A percentile compares a stretch with the other conserved stretches of the same genome.
Conservation (phyloP, 2,329 filamentous ascomycete genomes). For the Pleomassaria siparia region DNA sequence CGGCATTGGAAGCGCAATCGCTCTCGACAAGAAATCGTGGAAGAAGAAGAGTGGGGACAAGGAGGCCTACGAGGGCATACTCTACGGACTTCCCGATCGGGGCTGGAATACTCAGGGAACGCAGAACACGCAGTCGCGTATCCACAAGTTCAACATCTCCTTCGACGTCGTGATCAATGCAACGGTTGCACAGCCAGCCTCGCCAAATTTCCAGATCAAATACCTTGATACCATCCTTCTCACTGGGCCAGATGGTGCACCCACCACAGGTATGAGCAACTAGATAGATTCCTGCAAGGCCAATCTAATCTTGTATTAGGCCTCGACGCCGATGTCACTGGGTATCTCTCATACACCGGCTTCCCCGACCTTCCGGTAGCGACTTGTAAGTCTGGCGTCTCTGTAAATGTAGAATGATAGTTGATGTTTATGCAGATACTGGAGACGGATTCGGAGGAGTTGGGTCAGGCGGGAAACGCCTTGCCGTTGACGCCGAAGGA, state of each 20-base stretch:
- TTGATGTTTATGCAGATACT: slow-evolving; percentile 39
- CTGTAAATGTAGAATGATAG: not conserved
- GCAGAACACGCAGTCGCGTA: slow-evolving; percentile 65
- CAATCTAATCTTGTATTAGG: slow-evolving; percentile 38
- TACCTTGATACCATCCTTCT: slow-evolving; percentile 69
- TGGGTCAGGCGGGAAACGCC: slow-evolving; percentile 60
- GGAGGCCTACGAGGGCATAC: slow-evolving; percentile 58
- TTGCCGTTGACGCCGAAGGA: slow-evolving; percentile 68
- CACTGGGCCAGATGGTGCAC: slow-evolving; percentile 62
- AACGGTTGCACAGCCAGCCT: slow-evolving; percentile 55
- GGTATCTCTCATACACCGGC: slow-evolving; percentile 56
- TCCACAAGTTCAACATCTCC: slow-evolving; percentile 67
- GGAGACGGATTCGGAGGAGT: slow-evolving; percentile 68
- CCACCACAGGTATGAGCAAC: slow-evolving; percentile 50
- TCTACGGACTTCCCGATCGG: slow-evolving; percentile 67
- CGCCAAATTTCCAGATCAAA: slow-evolving; percentile 62
- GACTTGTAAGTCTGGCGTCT: slow-evolving; percentile 46
- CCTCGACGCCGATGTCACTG: slow-evolving; percentile 61
- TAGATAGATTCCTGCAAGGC: slow-evolving; percentile 9
- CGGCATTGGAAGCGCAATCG: slow-evolving; percentile 66
- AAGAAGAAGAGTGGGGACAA: slow-evolving; percentile 49
- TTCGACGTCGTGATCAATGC: slow-evolving; percentile 57
- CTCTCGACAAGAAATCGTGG: slow-evolving; percentile 64
- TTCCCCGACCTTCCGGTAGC: slow-evolving; percentile 65
- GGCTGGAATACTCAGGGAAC: slow-evolving; percentile 75